Percentiles rank a stretch among this genome's conserved stretches.
phyloP scores from a whole-genome alignment of 768 basidiomycete genomes.

The Mycena venus region DNA sequence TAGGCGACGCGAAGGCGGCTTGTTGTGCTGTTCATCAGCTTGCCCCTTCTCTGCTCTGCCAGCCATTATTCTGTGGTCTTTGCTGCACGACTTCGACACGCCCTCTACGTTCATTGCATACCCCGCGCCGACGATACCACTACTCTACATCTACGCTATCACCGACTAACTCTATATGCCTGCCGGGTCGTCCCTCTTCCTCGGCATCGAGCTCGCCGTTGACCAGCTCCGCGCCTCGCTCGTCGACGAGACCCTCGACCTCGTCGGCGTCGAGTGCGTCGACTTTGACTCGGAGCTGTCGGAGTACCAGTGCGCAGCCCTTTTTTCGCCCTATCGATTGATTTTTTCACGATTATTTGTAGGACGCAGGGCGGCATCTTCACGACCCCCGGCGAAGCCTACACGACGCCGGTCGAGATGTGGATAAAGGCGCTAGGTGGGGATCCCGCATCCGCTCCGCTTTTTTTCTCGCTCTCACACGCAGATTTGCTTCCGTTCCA shows the following conservation, averaged over 20 bases:
- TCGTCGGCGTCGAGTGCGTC: slow-evolving; percentile 85
- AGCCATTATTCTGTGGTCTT: neutral
- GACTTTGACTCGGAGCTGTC: slow-evolving; percentile 86
- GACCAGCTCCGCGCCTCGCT: slow-evolving; percentile 89
- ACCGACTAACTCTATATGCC: slow-evolving; percentile 19
- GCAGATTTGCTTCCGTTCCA: slow-evolving; percentile 59
- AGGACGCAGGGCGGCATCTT: slow-evolving; percentile 92
- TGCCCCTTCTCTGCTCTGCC: too few species aligned
- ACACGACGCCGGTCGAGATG: slow-evolving; percentile 91
- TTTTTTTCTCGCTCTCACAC: slow-evolving; percentile 47
- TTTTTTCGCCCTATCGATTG: slow-evolving; percentile 29
- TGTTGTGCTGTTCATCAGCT: too few species aligned
- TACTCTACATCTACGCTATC: slow-evolving; percentile 25
- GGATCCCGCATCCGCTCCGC: slow-evolving; percentile 44
- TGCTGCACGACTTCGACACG: neutral
- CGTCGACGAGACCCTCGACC: slow-evolving; percentile 85
- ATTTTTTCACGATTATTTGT: slow-evolving; percentile 25
- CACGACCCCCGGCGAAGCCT: slow-evolving; percentile 88
- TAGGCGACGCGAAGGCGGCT: neutral
- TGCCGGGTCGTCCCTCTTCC: slow-evolving; percentile 68
- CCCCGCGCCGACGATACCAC: slow-evolving; percentile 33
- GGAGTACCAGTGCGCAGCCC: slow-evolving; percentile 79
- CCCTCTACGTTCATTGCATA: slow-evolving; percentile 23
- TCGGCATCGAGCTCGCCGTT: slow-evolving; percentile 88
- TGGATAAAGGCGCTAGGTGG: slow-evolving; percentile 90